Conservation (phyloP, 495 filamentous ascomycete genomes). For the Penicillium salamii region DNA sequence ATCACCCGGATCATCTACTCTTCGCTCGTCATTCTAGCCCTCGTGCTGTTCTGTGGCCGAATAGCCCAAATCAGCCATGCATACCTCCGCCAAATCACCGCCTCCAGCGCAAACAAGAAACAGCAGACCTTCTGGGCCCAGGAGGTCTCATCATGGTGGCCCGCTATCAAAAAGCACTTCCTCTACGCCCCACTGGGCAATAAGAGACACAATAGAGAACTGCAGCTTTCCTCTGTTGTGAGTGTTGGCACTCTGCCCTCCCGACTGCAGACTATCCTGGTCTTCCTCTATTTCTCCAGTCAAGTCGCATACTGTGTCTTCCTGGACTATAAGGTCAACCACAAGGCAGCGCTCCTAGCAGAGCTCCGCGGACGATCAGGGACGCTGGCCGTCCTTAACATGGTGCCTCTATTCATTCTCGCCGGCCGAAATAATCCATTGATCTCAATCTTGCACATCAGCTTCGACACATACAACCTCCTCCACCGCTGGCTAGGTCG, state of each 20-base stretch:
- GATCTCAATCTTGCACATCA: conserved; percentile 77
- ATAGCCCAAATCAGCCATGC: conserved; percentile 61
- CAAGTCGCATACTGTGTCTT: conserved; percentile 79
- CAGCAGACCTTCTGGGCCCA: conserved; percentile 60
- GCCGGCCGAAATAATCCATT: conserved; percentile 91
- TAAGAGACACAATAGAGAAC: conserved; percentile 84
- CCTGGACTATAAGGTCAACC: conserved; percentile 59
- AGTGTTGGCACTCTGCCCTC: conserved; percentile 88
- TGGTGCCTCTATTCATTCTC: conserved; percentile 87
- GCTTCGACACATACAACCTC: conserved; percentile 96
- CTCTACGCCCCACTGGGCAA: conserved; percentile 77
- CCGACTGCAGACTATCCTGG: conserved; percentile 74
- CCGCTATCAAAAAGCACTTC: conserved; percentile 73
- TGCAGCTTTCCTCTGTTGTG: conserved; percentile 81
- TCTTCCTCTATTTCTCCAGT: conserved; percentile 66
- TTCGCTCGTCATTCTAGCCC: conserved; percentile 46
- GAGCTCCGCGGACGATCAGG: conserved; percentile 83
- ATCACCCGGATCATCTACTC: conserved; percentile 43
- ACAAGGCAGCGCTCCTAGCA: conserved; percentile 51
- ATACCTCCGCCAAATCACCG: conserved; percentile 69
- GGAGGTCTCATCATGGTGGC: conserved; percentile 65
- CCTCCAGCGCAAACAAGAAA: conserved; percentile 47
- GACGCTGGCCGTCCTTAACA: conserved; percentile 77
- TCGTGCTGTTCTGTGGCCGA: conserved; percentile 54
- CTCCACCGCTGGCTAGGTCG: conserved; percentile 95